Base-by-base conservation (phyloP, 1,139 yeast species). In the Ogataea hybrid region DNA sequence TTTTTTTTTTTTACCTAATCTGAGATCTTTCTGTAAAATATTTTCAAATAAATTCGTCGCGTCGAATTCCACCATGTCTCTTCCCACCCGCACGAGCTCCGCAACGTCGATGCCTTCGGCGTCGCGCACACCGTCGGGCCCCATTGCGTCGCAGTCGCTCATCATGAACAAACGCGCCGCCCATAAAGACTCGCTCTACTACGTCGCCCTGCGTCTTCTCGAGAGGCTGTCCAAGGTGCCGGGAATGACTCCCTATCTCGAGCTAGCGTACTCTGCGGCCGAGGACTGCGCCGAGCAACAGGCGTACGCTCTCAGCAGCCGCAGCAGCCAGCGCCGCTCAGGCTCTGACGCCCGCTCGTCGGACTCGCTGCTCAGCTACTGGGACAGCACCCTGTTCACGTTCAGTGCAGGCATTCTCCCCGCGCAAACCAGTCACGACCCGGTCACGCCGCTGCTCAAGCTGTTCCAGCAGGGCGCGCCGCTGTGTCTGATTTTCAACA, bases 401-500 rank as follows among this genome's bases (percentile, higher is more conserved):
- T 84, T 81, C 62, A 75, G 86, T 25, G 84, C 87, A 32, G 94
- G 94, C 21, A 81, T 82, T 15, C 65, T 84, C 36, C 94, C 94
- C 2, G 84, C 87, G 3, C 79, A 76, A 42, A 71, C 79, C 44
- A 75, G 77, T 43, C 84, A 86, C 54, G 99, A 92, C 59, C 97
- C 98, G 2, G 97, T 87, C 2, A 88, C 97, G 1, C 90, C 88
- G 51, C 64, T 92, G 39, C 87, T 96, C 81, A 83, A 87, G 54
- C 69, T 92, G 35, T 83, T 92, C 57, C 94, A 92, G 55, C 89
- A 86, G 56, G 98, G 98, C 6, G 84, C 95, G 2, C 95, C 97
- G 6, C 71, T 92, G 37, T 90, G 98, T 63, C 76, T 87, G 36
- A 68, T 92, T 7, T 87, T 84, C 70, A 90, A 92, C 64, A 64